phyloP scores from a whole-genome alignment of 2,329 filamentous ascomycete species.

The Aspergillus oerlinghausenensis region DNA sequence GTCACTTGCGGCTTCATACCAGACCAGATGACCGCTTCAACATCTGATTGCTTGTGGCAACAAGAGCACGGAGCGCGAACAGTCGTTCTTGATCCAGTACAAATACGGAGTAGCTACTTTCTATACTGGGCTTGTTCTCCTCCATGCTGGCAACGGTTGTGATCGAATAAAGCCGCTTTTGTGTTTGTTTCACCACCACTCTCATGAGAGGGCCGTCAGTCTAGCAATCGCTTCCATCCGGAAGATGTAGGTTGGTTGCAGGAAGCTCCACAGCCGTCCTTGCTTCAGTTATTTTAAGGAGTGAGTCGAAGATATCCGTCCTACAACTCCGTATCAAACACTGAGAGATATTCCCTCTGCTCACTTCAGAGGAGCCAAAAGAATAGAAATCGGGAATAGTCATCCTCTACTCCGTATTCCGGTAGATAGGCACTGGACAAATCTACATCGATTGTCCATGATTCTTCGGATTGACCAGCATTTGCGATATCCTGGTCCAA shows the following conservation, averaged over 20 bases:
- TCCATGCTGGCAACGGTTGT: too few relatives aligned
- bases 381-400: neutral
- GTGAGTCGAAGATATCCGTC: neutral
- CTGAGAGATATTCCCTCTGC: neutral
- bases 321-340: neutral
- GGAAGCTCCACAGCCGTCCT: neutral
- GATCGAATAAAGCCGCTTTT: too few relatives aligned
- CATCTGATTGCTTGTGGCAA: neutral
- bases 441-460: neutral
- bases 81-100: too few relatives aligned
- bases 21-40: neutral
- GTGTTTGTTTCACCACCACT: too few relatives aligned
- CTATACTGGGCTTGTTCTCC: too few relatives aligned
- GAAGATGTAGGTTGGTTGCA: neutral
- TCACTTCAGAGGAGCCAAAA: neutral
- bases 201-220: too few relatives aligned
- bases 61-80: neutral
- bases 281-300: neutral
- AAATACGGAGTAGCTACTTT: too few relatives aligned
- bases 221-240: neutral
- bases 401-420: slow-evolving; percentile 2
- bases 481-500: neutral
- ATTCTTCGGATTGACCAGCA: neutral
- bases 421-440: neutral
- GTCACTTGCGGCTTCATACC: neutral